A percentile compares a stretch with the other conserved stretches of the same genome.
Evolutionary conservation across 1,284 basidiomycete genomes (phyloP).

Genomic region (Boletellus dicymbophilus): DNA sequence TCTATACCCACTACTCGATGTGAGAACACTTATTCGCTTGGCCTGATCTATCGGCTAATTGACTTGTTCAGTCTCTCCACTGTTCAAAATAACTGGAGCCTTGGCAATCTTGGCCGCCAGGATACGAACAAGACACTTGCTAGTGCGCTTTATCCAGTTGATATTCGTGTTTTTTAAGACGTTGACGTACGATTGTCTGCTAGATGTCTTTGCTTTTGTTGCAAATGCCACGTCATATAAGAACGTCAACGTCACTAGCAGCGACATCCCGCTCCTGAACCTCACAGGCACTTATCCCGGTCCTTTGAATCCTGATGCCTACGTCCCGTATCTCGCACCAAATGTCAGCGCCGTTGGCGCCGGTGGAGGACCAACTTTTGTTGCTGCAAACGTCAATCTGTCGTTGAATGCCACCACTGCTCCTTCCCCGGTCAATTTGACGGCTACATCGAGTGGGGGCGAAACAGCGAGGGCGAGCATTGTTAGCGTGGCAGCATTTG

Average conservation of each 20-base stretch:
- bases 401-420: conserved; percentile 35
- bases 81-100: conserved; percentile 66
- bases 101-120: conserved; percentile 59
- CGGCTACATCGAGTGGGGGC: conserved; percentile 15
- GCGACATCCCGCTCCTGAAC: conserved; percentile 34
- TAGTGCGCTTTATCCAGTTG: conserved; percentile 18
- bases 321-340: conserved; percentile 46
- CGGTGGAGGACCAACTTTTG: conserved; percentile 43
- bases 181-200: not conserved
- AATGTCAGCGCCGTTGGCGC: conserved; percentile 37
- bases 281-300: conserved; percentile 32
- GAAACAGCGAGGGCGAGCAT: conserved; percentile 1
- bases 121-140: conserved; percentile 48
- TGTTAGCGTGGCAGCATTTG: conserved; percentile 11
- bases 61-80: conserved; percentile 45
- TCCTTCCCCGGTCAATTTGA: conserved; percentile 45
- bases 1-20: conserved; percentile 69
- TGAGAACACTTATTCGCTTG: conserved; percentile 11
- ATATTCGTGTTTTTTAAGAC: too few relatives aligned
- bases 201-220: conserved; percentile 51
- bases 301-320: conserved; percentile 36
- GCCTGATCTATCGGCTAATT: conserved; percentile 2
- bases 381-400: conserved; percentile 36
- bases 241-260: conserved; percentile 29
- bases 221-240: conserved; percentile 41